Evolutionary conservation across 306 rosid species (phyloP), one percentile per base, ranked within the genome.

Genomic region (Quercus alba): DNA sequence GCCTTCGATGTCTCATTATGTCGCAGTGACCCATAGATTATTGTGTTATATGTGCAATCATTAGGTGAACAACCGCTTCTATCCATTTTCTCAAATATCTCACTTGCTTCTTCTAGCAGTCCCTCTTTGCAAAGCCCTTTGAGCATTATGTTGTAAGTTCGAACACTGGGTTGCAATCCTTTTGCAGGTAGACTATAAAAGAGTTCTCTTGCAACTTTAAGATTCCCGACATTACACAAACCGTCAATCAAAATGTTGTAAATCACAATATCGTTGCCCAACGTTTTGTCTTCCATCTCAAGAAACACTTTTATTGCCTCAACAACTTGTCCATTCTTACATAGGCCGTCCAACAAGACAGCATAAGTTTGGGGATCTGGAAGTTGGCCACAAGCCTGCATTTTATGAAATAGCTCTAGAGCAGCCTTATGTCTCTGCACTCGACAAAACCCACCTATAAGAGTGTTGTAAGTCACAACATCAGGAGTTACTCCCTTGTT

Each of bases 321-420:
- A 23, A 28, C 52, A 20, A 54, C 38, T 14, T 25, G 35, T 64
- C 35, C n/a, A 25, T 5, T 23, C 6, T 68, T 69, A 13, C 70
- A 81, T 10, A 85, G 76, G 51, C 85, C 88, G 78, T 85, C 79
- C 81, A 81, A 70, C 75, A 81, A 75, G 49, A 78, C 15, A 11
- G 81, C 83, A 74, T 75, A 85, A 70, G 88, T 85, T 69, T 81
- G 83, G 55, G 78, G 75, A 78, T 85, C 58, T 28, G 88, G 85
- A 61, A 78, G 68, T 70, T 85, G 83, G 57, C 85, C 85, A 52
- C 54, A 71, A 57, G 74, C 62, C 28, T 41, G 75, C 80, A 84
- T 84, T 54, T 63, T 68, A 17, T 66, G 28, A 26, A 81, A 85
- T 62, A 85, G 70, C 49, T 81, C 81, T 63, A 61, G 71, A 9